These are phyloP conservation scores for Magnaporthiopsis rhizophila DNA, from an alignment of 2,329 filamentous ascomycete genomes.

Conservation along the genomic window DNA sequence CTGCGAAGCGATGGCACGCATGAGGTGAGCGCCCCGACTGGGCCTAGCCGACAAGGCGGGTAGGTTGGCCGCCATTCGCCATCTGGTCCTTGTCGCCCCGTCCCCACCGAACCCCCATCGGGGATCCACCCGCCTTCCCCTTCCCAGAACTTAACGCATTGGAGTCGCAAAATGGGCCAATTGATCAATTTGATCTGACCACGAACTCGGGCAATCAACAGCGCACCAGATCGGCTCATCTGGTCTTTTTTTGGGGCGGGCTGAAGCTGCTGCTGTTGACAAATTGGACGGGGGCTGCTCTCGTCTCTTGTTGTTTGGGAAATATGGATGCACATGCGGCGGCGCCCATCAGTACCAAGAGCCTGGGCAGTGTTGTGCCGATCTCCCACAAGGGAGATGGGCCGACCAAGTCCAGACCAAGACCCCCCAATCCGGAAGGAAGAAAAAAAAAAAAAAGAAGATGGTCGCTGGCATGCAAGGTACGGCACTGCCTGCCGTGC, in stretches of 20 bases:
- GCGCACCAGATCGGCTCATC: background rate
- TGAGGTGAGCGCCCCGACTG: background rate
- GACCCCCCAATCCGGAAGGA: background rate
- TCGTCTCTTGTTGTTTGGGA: too few species aligned
- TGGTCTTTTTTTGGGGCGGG: background rate
- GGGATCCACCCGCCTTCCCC: background rate
- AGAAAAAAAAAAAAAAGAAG: background rate
- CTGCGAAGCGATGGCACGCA: background rate
- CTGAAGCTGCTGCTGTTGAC: background rate
- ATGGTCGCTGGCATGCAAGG: background rate
- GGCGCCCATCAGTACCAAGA: too few species aligned
- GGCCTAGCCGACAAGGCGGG: background rate
- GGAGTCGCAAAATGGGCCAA: background rate
- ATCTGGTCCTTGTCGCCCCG: background rate
- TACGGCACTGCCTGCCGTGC: background rate
- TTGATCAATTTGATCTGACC: background rate
- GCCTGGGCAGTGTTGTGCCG: background rate
- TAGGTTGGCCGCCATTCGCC: background rate
- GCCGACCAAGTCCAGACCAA: background rate
- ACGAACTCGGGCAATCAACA: background rate
- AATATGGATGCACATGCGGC: background rate
- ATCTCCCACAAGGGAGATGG: background rate
- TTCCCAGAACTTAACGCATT: background rate
- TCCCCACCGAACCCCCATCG: background rate
- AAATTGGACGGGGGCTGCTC: background rate